Conservation (phyloP, 1,284 basidiomycete genomes). For the Papiliotrema laurentii region DNA sequence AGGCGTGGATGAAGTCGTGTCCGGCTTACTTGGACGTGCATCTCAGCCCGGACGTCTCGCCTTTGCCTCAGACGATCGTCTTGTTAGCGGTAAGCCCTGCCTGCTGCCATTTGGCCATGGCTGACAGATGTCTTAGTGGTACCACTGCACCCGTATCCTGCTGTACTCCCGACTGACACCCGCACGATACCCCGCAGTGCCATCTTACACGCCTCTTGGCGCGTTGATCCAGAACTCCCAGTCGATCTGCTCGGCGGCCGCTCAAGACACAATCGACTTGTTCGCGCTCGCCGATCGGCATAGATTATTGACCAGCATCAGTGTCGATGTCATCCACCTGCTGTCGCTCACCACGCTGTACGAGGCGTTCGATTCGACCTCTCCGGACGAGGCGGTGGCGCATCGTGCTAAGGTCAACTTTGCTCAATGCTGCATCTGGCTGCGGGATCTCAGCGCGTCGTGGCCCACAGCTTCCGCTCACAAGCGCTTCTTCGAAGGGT, state of each 20-base stretch:
- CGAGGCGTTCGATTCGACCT: constrained; percentile 27
- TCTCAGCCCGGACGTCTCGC: constrained; percentile 11
- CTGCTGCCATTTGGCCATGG: background rate
- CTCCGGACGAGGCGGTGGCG: constrained; percentile 19
- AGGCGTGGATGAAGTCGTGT: constrained; percentile 24
- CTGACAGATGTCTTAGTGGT: constrained; percentile 30
- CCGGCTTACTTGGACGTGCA: constrained; percentile 27
- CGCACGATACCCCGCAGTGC: constrained; percentile 5
- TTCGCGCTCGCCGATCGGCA: constrained; percentile 31
- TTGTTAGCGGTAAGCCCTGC: constrained; percentile 25
- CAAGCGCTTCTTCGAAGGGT: constrained; percentile 43
- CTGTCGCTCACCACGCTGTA: constrained; percentile 37
- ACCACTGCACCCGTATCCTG: constrained; percentile 35
- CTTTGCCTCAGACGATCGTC: constrained; percentile 38
- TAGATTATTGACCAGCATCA: constrained; percentile 30
- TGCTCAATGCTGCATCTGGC: constrained; percentile 43
- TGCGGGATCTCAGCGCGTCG: constrained; percentile 33
- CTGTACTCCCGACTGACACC: constrained; percentile 37
- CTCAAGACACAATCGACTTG: constrained; percentile 33
- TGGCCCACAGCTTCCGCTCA: constrained; percentile 43
- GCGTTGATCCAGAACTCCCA: constrained; percentile 2
- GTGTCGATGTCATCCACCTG: constrained; percentile 40
- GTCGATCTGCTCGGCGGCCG: constrained; percentile 32
- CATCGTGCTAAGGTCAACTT: constrained; percentile 37
- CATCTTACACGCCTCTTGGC: background rate